phyloP scores from a whole-genome alignment of 2,329 filamentous ascomycete species.

The Annulohypoxylon truncatum region DNA sequence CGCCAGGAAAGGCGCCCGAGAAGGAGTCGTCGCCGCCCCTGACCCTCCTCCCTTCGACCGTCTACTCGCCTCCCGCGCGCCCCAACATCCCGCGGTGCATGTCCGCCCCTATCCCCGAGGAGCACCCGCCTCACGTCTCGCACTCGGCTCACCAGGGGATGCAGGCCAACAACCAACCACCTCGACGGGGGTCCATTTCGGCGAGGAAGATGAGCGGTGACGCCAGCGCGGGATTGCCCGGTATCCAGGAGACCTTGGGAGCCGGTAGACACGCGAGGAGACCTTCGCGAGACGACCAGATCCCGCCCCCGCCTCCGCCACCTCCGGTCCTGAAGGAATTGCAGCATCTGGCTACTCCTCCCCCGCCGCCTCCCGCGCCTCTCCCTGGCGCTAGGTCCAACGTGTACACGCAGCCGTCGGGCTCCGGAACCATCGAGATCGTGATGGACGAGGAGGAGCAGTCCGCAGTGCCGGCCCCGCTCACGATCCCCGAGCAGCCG shows the following conservation, averaged over 20 bases:
- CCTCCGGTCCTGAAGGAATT: conserved; percentile 69
- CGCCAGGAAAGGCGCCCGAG: conserved; percentile 46
- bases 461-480: conserved; percentile 44
- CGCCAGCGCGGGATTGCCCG: conserved; percentile 55
- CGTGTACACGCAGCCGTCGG: conserved; percentile 60
- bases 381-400: conserved; percentile 58
- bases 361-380: conserved; percentile 71
- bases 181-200: conserved; percentile 47
- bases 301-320: conserved; percentile 65
- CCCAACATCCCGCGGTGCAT: conserved; percentile 68
- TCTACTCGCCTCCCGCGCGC: conserved; percentile 66
- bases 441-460: conserved; percentile 71
- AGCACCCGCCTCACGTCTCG: conserved; percentile 53
- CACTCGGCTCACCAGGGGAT: conserved; percentile 56
- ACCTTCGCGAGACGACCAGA: conserved; percentile 62
- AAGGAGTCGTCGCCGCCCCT: conserved; percentile 48
- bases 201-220: conserved; percentile 54
- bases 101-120: conserved; percentile 68
- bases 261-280: conserved; percentile 53
- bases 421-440: conserved; percentile 68
- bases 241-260: conserved; percentile 61
- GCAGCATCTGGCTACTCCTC: conserved; percentile 69
- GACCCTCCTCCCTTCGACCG: conserved; percentile 68
- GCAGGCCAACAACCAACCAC: conserved; percentile 44
- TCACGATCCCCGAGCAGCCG: conserved; percentile 8